Percentiles rank a stretch among this genome's conserved stretches.
Conservation (phyloP, 805 yeast genomes). For the Yarrowia deformans region DNA sequence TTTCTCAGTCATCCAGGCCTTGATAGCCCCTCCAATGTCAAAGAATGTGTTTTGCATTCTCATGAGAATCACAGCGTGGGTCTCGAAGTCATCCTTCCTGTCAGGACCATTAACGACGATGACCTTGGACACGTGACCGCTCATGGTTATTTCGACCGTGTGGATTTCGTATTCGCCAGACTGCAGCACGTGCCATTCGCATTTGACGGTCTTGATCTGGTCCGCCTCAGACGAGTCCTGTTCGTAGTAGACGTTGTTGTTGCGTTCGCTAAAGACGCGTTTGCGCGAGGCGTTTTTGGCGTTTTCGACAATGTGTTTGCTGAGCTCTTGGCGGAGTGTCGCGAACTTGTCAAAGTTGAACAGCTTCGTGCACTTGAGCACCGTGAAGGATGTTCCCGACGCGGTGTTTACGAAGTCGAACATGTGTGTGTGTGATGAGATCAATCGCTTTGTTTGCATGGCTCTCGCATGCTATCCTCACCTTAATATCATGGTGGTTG, state of each 20-base stretch:
- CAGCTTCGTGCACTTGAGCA: conserved; percentile 35
- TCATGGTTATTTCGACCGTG: conserved; percentile 15
- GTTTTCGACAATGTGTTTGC: conserved; percentile 13
- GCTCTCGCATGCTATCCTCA: neutral
- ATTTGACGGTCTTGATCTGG: conserved; percentile 20
- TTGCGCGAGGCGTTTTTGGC: conserved; percentile 31
- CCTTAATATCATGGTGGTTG: neutral
- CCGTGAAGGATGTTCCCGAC: conserved; percentile 41
- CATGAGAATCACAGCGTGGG: conserved; percentile 26
- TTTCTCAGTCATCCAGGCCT: conserved; percentile 2
- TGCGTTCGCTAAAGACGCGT: conserved; percentile 37
- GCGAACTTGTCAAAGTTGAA: conserved; percentile 23
- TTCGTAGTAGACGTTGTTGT: conserved; percentile 33
- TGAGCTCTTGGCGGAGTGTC: conserved; percentile 1
- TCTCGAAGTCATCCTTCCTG: conserved; percentile 19
- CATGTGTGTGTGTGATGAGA: conserved; percentile 15
- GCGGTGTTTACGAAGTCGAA: conserved; percentile 40
- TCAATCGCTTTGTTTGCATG: neutral
- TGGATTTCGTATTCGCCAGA: conserved; percentile 1
- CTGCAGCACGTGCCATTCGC: conserved; percentile 31
- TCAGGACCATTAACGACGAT: conserved; percentile 24
- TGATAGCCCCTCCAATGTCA: conserved; percentile 8
- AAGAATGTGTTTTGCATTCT: conserved; percentile 33
- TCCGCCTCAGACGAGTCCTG: conserved; percentile 11
- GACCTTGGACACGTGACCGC: conserved; percentile 9